Percentiles rank a stretch among this genome's conserved stretches.
These are phyloP conservation scores for Neoboletus brunneissimus DNA, from an alignment of 768 basidiomycete species.

Conservation along the genomic window DNA sequence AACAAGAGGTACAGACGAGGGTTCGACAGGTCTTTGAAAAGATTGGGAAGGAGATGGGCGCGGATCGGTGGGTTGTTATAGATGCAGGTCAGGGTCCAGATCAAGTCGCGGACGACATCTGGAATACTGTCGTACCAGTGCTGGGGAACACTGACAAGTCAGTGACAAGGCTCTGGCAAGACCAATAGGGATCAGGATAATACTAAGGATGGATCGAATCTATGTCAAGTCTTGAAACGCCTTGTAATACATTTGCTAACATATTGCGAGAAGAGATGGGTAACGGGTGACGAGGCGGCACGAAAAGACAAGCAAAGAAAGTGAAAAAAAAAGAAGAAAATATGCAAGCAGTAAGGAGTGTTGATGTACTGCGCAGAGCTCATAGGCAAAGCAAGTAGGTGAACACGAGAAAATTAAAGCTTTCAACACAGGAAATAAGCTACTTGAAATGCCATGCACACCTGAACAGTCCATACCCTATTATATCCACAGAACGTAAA, in stretches of 20 bases:
- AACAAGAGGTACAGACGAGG: constrained; percentile 64
- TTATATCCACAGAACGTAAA: constrained; percentile 16
- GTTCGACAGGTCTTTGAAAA: constrained; percentile 60
- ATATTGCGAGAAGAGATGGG: constrained; percentile 19
- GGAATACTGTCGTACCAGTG: constrained; percentile 48
- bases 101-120: constrained; percentile 53
- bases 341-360: constrained; percentile 10
- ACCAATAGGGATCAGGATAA: neutral
- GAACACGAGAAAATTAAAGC: constrained; percentile 10
- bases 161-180: constrained; percentile 52
- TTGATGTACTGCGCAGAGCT: constrained; percentile 7
- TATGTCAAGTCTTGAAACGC: constrained; percentile 6
- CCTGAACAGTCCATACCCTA: constrained; percentile 16
- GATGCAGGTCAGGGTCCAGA: constrained; percentile 56
- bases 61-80: constrained; percentile 50
- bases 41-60: constrained; percentile 52
- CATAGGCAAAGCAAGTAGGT: constrained; percentile 11
- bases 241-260: constrained; percentile 28
- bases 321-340: constrained; percentile 1
- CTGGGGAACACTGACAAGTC: constrained; percentile 36
- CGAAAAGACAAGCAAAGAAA: constrained; percentile 11
- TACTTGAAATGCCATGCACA: constrained; percentile 16
- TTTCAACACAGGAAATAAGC: constrained; percentile 15
- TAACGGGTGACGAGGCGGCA: constrained; percentile 19
- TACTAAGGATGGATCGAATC: neutral